Evolutionary conservation across 2,329 filamentous ascomycete genomes (phyloP), one percentile per base, ranked within the genome.

Genomic region (Trichoderma harzianum): DNA sequence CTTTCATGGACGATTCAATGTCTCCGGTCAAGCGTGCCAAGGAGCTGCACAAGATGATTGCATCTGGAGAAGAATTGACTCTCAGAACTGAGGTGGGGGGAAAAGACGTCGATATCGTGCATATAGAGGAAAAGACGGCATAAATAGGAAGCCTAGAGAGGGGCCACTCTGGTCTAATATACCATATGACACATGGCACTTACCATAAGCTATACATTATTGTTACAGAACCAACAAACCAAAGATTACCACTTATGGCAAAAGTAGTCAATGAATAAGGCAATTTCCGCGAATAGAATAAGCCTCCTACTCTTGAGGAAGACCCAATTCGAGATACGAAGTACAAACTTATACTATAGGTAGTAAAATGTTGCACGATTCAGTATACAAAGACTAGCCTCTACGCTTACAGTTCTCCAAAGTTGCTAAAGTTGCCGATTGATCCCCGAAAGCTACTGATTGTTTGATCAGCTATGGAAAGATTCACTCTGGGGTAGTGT

Each of bases 1-100:
- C 78, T 78, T 74, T 82, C 11, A 74, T 75, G 61, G 70, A 63
- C 11, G 57, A 62, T 11, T 28, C 57, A 11, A 69, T 43, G 12
- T 53, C 57, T 28, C 67, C 57, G 11, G 67, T 69, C 30, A 69
- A 69, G 57, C 57, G 67, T 32, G 67, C 67, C n/a, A 69, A 62
- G 21, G 57, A 69, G 32, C 28, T 69, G 53, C 67, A 69, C 30
- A 63, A 55, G 32, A 63, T 70, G 58, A 63, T 63, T 21, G 67
- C 67, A 16, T 55, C 43, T 30, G 67, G 67, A 7, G 43, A 70
- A 26, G 47, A 70, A 32, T 24, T 70, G 11, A 70, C 67, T 7
- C 43, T 63, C 18, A 62, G 47, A 39, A 63, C 60, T 5, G 58
- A 70, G 11, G 43, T 63, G 3, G 67, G 67, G 2, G 58, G 21